Evolutionary conservation across 805 yeast species (phyloP), one percentile per base, ranked within the genome.

Genomic region (Maudiozyma bulderi): DNA sequence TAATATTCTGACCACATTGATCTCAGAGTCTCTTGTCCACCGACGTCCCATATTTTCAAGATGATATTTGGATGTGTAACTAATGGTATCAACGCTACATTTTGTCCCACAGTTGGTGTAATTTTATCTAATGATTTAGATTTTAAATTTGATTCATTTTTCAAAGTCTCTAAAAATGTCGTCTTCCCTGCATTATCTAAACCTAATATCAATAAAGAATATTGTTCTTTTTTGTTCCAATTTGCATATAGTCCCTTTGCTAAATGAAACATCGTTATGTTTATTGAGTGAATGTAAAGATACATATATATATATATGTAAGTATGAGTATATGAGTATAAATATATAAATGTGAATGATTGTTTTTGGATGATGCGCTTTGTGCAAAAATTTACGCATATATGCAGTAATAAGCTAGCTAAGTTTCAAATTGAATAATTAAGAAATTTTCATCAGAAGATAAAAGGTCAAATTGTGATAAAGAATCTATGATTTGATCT

Each of bases 181-280:
- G 98, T 93, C 64, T 91, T 91, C 1, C 99, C 99, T 0, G 98
- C 96, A 70, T 91, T 90, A 66, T 91, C 97, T 31, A 91, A 75
- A 15, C 99, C 99, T 26, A 91, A 72, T 37, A 91, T 86, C 44
- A 91, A 73, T 3, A 86, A 77, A 1, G 89, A 80, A 61, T 86
- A 86, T 65, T 84, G 87, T 58, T 81, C 86, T 54, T 73, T 74
- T 50, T 74, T 71, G 44, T 81, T 82, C 70, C 76, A 73, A 49
- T 73, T 73, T 42, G 76, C 72, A 54, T 82, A 82, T 2, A 84
- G 59, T 2, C 87, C 81, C 55, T 75, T 76, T 5, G 73, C 81
- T 40, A 84, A 69, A 63, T 84, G 91, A 63, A 81, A 84, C 91
- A 84, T 84, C 28, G 42, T 10, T 28, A 29, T 7, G 15, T 45